Base-by-base conservation (phyloP, 495 filamentous ascomycete genomes). In the Usnea hakonensis region DNA sequence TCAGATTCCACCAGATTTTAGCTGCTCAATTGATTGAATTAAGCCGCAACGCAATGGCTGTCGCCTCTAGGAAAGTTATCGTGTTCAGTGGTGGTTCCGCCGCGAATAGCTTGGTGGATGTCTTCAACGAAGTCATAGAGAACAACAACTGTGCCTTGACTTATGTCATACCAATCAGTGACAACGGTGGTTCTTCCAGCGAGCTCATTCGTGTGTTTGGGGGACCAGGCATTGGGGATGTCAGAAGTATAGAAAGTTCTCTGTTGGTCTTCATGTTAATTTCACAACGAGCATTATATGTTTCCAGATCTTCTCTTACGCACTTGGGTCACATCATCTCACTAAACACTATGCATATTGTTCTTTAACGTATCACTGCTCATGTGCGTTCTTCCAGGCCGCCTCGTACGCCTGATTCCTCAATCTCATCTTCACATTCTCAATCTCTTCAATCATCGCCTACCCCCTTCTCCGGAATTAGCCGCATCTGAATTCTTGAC, bases 151-250 rank as follows among this genome's bases (percentile, higher is more conserved):
- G 88, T 63, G 77, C 78, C 28, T 79, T 95, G 50, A 90, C 81
- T 71, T 93, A 95, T 68, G 82, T 96, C 61, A 95, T 97, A 58
- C 93, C 93, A 19, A 95, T 97, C 68, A 90, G 87, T 66, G 93
- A 97, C 73, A 97, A 97, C 76, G 93, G 93, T 33, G 93, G 93
- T 21, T 91, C 87, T 37, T 91, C 91, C 1, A 93, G 89, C 9
- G 93, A 97, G 76, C 73, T 97, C 67, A 93, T 96, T 64, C 81
- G 93, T 19, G 90, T 97, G 19, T 90, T 97, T 73, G 93, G 93
- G 2, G 93, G 93, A 0, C 93, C 93, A 57, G 91, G 91, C 16
- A 95, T 96, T 73, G 91, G 91, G 37, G 91, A 96, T 77, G 81
- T 95, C 48, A 83, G 91, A 73, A 96, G 91, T 95, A 76, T 66